Evolutionary conservation across 2,329 filamentous ascomycete species (phyloP), one percentile per base, ranked within the genome.

Genomic region (Ceratocystis destructans): DNA sequence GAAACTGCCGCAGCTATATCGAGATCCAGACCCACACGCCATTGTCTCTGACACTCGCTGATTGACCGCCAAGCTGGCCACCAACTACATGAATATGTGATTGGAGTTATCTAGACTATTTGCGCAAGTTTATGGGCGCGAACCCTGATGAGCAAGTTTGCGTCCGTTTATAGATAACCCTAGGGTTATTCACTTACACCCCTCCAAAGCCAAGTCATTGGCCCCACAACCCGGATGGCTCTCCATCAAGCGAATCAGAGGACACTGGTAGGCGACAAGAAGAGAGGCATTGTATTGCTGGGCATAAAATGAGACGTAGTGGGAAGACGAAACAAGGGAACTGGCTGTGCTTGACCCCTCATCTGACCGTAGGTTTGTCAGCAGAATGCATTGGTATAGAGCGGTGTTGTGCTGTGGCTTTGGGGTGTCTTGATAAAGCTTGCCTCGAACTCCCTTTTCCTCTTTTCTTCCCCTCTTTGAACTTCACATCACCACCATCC

Each of bases 141-240:
- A 41, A 70, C 69, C 66, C 61, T 67, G 70, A 69, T 71, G 70
- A 71, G 70, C 70, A 68, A 61, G 68, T 70, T 70, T 68, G 66
- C 64, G 67, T 57, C 50, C 22, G 31, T 69, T 69, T 53, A 20
- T 10, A 2, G 2, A 33, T 61, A 65, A 66, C 64, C 59, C 61
- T 69, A 69, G 66, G 66, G 66, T 66, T 69, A 25, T 1, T 17
- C 1, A 57, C 66, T 66, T 66, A 63, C 50, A 67, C 66, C 17
- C 37, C 4, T 10, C 37, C 22, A 37, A 64, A 15, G 62, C 20
- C 25, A 20, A 63, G 37, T 12, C 10, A 10, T 12, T 12, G 15
- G 37, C 37, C 28, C 28, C 28, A 25, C 22, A 50, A 67, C 66
- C 66, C 37, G 59, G 64, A 65, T 68, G 66, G 63, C 31, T 31